Base-by-base conservation (phyloP, 805 yeast species). In the Candida vaughaniae region DNA sequence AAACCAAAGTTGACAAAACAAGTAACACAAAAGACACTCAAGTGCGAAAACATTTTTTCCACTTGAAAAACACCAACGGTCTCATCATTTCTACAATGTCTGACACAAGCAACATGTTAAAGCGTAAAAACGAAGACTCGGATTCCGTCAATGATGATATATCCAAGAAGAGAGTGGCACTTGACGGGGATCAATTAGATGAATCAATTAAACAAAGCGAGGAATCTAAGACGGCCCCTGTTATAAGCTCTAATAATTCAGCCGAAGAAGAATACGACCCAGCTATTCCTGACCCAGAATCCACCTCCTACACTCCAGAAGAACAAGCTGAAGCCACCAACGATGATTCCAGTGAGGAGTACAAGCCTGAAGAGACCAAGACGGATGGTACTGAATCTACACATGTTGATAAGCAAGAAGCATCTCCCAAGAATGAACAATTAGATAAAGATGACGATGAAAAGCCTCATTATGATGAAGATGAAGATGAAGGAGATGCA, bases 101-200 rank as follows among this genome's bases (percentile, higher is more conserved):
- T 9, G 20, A 20, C 22, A n/a, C n/a, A n/a, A 38, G 25, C 28
- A 41, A 41, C 20, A 64, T 73, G 55, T 64, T 78, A 54, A 83
- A 83, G 56, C 69, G 90, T 38, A 83, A 82, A 64, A 82, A 78
- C 62, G 89, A 82, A 45, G 87, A 81, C 40, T 47, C 43, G 26
- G 70, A 64, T 33, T 46, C 56, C 10, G 37, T 55, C 7, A 63
- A 65, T 9, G 71, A 74, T 30, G 78, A 71, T 41, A 77, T 75
- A 37, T 66, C 73, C 20, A 78, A 68, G 35, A 83, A 83, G 51
- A 64, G 91, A 35, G 84, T 82, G 11, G 90, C 90, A 2, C 68
- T 82, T 47, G 86, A 82, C 46, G 75, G 80, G 38, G 47, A 39
- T n/a, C 41, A 36, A 22, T 22, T 29, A 16, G 38, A 35, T 16